Percentiles rank a stretch among this genome's conserved stretches.
These are phyloP conservation scores for Nemophila menziesii DNA, from an alignment of 257 asterid genomes.

Conservation along the genomic window DNA sequence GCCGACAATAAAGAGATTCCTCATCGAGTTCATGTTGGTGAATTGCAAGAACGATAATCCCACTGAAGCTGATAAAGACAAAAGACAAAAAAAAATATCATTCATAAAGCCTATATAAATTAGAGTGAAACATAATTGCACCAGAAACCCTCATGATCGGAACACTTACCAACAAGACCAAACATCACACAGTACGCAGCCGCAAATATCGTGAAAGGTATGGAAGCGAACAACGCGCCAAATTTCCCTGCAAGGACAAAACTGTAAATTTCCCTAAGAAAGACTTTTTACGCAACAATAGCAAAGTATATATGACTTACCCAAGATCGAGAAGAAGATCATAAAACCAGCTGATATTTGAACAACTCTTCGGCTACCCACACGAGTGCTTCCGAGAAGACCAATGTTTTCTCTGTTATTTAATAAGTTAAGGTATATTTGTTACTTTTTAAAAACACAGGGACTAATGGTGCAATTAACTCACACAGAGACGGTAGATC, in stretches of 20 bases:
- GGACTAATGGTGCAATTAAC: slow-evolving; percentile 10
- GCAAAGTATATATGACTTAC: slow-evolving; percentile 18
- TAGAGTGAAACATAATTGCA: background rate
- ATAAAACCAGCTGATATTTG: slow-evolving; percentile 94
- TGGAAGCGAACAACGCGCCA: slow-evolving; percentile 91
- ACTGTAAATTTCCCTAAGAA: background rate
- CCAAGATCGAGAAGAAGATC: slow-evolving; percentile 84
- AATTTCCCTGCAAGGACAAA: slow-evolving; percentile 53
- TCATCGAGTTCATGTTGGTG: slow-evolving; percentile 96
- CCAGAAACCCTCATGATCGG: background rate
- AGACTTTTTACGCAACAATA: background rate
- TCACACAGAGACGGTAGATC: slow-evolving; percentile 88
- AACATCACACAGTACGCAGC: slow-evolving; percentile 83
- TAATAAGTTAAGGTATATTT: background rate
- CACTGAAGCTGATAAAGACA: slow-evolving; percentile 57
- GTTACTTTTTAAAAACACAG: background rate
- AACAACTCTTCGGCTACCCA: slow-evolving; percentile 86
- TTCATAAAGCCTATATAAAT: background rate
- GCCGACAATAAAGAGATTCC: slow-evolving; percentile 80
- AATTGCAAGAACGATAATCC: slow-evolving; percentile 90
- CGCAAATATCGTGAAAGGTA: slow-evolving; percentile 91
- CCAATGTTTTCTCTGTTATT: slow-evolving; percentile 73
- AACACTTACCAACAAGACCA: slow-evolving; percentile 68
- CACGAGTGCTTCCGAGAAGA: slow-evolving; percentile 97
- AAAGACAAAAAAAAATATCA: background rate